Conservation (phyloP, 108 stramenopile genomes). For the Skeletonema costatum region DNA sequence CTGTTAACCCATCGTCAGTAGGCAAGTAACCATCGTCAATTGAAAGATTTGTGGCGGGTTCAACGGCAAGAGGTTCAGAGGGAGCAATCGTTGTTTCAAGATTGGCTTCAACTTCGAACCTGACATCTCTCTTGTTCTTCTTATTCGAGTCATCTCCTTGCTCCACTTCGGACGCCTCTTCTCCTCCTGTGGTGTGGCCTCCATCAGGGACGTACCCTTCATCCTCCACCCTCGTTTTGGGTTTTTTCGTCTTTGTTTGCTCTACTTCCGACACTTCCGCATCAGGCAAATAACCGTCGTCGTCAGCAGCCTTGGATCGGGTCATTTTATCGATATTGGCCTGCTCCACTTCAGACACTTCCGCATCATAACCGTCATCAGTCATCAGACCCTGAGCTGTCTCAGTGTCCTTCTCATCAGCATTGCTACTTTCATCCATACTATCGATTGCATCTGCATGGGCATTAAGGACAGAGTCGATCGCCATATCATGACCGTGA, state of each 20-base stretch:
- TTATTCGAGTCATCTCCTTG: constrained; percentile 3
- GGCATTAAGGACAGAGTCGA: constrained; percentile 5
- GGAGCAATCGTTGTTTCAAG: constrained; percentile 17
- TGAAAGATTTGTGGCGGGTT: constrained; percentile 13
- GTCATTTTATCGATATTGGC: not conserved
- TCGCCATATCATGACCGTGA: constrained; percentile 9
- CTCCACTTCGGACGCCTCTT: constrained; percentile 39
- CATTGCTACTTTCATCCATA: constrained; percentile 24
- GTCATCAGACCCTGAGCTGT: constrained; percentile 33
- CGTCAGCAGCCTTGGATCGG: constrained; percentile 8
- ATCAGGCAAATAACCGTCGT: constrained; percentile 42
- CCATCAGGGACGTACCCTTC: constrained; percentile 24
- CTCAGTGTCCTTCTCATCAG: constrained; percentile 8
- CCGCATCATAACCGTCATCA: constrained; percentile 52
- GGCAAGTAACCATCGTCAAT: constrained; percentile 41
- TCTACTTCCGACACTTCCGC: constrained; percentile 35
- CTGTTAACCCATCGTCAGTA: constrained; percentile 34
- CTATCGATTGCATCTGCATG: constrained; percentile 22
- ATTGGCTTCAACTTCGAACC: constrained; percentile 28
- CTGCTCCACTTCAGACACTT: constrained; percentile 35
- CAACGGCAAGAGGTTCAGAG: constrained; percentile 1
- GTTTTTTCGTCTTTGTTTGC: not conserved
- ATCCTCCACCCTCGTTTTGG: constrained; percentile 10
- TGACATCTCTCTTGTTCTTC: constrained; percentile 20
- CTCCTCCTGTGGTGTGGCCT: constrained; percentile 12